A percentile compares a stretch with the other conserved stretches of the same genome.
phyloP scores from a whole-genome alignment of 345 rosid genomes.

The Boechera retrofracta region DNA sequence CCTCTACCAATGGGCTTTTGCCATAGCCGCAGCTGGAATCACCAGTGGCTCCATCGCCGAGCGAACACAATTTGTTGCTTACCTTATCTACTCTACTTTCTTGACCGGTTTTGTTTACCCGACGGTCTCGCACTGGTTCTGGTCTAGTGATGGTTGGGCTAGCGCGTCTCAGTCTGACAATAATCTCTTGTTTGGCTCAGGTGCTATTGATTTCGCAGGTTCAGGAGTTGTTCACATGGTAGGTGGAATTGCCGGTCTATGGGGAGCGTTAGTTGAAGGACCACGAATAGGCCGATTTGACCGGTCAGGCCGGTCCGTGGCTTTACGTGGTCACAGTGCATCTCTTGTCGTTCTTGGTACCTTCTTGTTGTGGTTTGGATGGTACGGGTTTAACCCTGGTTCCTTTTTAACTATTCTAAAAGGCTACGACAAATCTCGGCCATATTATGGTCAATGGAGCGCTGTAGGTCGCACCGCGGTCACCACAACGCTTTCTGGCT shows the following conservation, averaged over 20 bases:
- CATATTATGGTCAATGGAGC: slow-evolving; percentile 41
- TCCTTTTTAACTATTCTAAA: slow-evolving; percentile 57
- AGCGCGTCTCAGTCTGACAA: slow-evolving; percentile 47
- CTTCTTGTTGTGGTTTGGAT: slow-evolving; percentile 78
- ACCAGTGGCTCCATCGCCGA: slow-evolving; percentile 87
- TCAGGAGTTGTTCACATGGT: slow-evolving; percentile 88
- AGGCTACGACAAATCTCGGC: slow-evolving; percentile 39
- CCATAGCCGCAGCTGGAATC: slow-evolving; percentile 81
- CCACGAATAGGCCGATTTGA: slow-evolving; percentile 78
- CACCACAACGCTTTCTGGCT: slow-evolving; percentile 37
- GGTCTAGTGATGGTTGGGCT: slow-evolving; percentile 81
- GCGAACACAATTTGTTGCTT: slow-evolving; percentile 80
- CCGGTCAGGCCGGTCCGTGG: slow-evolving; percentile 49
- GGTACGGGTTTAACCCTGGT: slow-evolving; percentile 53
- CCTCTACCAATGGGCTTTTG: slow-evolving; percentile 83
- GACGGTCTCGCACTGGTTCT: slow-evolving; percentile 72
- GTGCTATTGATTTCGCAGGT: slow-evolving; percentile 81
- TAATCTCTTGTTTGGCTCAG: slow-evolving; percentile 55
- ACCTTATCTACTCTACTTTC: slow-evolving; percentile 68
- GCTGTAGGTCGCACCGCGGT: slow-evolving; percentile 29
- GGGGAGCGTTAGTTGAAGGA: slow-evolving; percentile 78
- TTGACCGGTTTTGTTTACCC: slow-evolving; percentile 82
- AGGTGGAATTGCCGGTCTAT: slow-evolving; percentile 77
- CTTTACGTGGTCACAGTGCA: slow-evolving; percentile 71
- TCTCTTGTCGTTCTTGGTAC: slow-evolving; percentile 78